These are phyloP conservation scores for Cystobasidiaceae sp. DNA, from an alignment of 1,284 basidiomycete species.

Conservation along the genomic window DNA sequence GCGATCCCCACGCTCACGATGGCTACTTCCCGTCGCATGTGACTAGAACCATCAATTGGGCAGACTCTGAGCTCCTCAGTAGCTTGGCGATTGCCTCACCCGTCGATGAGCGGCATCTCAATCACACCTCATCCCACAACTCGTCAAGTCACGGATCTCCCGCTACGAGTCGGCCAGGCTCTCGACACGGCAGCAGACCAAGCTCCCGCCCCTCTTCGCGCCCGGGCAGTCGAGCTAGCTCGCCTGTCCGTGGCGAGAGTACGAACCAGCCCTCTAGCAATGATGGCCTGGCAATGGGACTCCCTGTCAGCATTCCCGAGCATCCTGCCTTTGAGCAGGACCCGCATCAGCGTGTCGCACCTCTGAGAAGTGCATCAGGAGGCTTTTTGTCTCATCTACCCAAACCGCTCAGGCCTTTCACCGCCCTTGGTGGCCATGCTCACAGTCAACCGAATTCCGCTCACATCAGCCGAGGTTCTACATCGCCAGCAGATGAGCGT, in stretches of 20 bases:
- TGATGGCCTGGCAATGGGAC: not conserved
- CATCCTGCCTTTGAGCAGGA: conserved; percentile 6
- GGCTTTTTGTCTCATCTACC: conserved; percentile 41
- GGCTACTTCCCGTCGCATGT: no score
- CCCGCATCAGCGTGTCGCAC: not conserved
- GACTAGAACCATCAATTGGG: conserved; percentile 56
- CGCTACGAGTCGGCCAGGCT: conserved; percentile 26
- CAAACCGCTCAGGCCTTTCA: conserved; percentile 41
- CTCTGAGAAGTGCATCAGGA: conserved; percentile 1
- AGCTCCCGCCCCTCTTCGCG: conserved; percentile 33
- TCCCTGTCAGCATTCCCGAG: no score
- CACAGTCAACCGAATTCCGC: not conserved
- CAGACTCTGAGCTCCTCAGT: conserved; percentile 71
- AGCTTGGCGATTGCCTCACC: conserved; percentile 52
- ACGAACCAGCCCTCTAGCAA: not conserved
- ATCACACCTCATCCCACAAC: conserved; percentile 1
- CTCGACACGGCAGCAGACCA: conserved; percentile 28
- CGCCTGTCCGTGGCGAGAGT: conserved; percentile 27
- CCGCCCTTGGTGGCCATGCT: conserved; percentile 33
- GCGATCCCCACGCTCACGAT: no score
- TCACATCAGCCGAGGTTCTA: conserved; percentile 11
- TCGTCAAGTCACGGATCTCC: conserved; percentile 27
- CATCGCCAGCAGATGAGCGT: not conserved
- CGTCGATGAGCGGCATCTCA: not conserved
- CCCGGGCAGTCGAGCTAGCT: conserved; percentile 32